Base-by-base conservation (phyloP, 371 early-diverging fungal species). In the Actinomucor elegans region DNA sequence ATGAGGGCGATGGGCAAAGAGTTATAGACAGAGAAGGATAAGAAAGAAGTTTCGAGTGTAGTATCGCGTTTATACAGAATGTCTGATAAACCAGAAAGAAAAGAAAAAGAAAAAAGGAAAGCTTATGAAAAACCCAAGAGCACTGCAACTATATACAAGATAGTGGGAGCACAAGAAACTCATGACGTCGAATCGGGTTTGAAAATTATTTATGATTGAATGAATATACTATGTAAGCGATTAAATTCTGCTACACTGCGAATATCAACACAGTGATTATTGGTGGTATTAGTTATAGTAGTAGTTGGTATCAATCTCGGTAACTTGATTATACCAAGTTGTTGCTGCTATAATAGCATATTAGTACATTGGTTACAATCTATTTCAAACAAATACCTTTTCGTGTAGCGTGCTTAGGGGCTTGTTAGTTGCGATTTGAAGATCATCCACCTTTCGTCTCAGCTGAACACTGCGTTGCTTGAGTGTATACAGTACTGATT, bases 401-500 rank as follows among this genome's bases (percentile, higher is more conserved):
- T 48, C 42, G 18, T 48, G 2, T 26, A 1, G 2, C 3, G 14
- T 48, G 2, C 11, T 18, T 12, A 14, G 41, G 34, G 32, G 27
- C 7, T 20, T 31, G n/a, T 49, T 49, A 28, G 43, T 37, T 29
- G 45, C 33, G 9, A 45, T 51, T 45, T 51, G 38, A 36, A 61
- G 51, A 44, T 65, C 48, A 46, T 62, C 59, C 14, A 76, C 59
- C 32, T 79, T 66, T 27, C 66, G 59, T 51, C 77, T 73, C 50
- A 86, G 71, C 51, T 84, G 77, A n/a, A 73, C 55, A 49, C 84
- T 82, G 37, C 87, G 79, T 44, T 82, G 73, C 34, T 83, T 80
- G 28, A 87, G 72, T 35, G 85, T 87, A 41, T 78, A 66, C 21
- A 87, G 52, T 6, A 86, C 80, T 9, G 88, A 80, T 61, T 89